Evolutionary conservation across 2,329 filamentous ascomycete species (phyloP).

Genomic region (Sporothrix sp.): DNA sequence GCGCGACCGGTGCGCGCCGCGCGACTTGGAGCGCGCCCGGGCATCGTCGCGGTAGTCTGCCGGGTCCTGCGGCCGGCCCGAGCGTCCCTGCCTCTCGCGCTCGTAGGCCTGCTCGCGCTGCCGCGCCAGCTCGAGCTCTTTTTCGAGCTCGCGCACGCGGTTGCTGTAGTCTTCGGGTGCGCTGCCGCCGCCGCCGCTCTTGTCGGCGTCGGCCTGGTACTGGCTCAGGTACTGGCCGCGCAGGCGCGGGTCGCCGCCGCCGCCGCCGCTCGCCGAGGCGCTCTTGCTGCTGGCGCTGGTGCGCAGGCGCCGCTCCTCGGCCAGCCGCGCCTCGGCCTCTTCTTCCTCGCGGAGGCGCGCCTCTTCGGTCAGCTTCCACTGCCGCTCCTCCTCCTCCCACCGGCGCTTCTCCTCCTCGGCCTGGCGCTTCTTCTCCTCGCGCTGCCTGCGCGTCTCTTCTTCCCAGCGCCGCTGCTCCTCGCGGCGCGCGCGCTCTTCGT

Average conservation of each 20-base stretch:
- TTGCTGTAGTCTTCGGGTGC: slow-evolving; percentile 42
- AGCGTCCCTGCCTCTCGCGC: slow-evolving; percentile 43
- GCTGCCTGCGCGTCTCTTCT: slow-evolving; percentile 49
- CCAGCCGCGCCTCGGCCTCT: slow-evolving; percentile 57
- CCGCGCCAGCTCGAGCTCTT: slow-evolving; percentile 53
- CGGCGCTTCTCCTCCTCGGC: slow-evolving; percentile 50
- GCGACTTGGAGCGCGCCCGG: slow-evolving; percentile 17
- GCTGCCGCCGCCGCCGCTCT: slow-evolving; percentile 23
- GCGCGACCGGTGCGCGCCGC: slow-evolving; percentile 17
- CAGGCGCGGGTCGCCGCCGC: slow-evolving; percentile 48
- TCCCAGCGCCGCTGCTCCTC: slow-evolving; percentile 61
- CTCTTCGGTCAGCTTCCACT: slow-evolving; percentile 62
- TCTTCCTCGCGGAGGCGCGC: slow-evolving; percentile 61
- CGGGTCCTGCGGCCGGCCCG: slow-evolving; percentile 26
- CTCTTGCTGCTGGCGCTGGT: slow-evolving; percentile 44
- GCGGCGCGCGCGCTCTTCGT: slow-evolving; percentile 51
- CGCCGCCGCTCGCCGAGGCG: slow-evolving; percentile 17
- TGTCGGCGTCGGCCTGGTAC: slow-evolving; percentile 63
- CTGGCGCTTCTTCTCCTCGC: slow-evolving; percentile 48
- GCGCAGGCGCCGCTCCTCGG: slow-evolving; percentile 55
- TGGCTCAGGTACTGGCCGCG: slow-evolving; percentile 80
- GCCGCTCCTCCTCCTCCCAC: slow-evolving; percentile 57
- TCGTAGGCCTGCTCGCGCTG: slow-evolving; percentile 55
- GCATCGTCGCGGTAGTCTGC: background rate
- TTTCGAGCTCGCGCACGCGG: slow-evolving; percentile 72